phyloP scores from a whole-genome alignment of 176 grass and related monocot genomes.

The Musa itinerans region DNA sequence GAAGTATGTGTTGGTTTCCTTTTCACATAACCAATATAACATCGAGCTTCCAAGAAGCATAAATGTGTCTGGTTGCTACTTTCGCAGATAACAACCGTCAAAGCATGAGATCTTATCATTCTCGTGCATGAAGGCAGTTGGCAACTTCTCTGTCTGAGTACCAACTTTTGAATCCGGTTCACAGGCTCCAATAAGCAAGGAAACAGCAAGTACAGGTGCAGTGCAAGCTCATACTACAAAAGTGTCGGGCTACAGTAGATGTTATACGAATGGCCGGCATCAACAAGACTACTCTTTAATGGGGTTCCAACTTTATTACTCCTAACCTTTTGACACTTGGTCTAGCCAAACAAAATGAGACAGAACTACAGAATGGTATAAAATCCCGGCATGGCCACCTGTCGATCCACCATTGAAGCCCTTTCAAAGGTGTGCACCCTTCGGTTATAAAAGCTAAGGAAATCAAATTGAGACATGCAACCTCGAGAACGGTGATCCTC shows the following conservation, averaged over 20 bases:
- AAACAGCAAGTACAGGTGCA: neutral
- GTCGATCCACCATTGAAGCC: neutral
- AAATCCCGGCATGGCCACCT: neutral
- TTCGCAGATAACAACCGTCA: too few relatives aligned
- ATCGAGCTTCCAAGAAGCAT: too few relatives aligned
- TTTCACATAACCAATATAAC: too few relatives aligned
- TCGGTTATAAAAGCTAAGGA: neutral
- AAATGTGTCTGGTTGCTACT: too few relatives aligned
- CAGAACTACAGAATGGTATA: neutral
- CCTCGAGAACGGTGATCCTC: neutral
- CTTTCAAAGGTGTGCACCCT: neutral
- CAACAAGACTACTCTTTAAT: neutral
- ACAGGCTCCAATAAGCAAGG: neutral
- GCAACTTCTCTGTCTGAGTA: neutral
- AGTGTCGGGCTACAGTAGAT: neutral
- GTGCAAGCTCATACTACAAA: neutral
- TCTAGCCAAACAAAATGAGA: neutral
- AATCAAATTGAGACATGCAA: slow-evolving; percentile 1
- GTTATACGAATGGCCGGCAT: slow-evolving; percentile 1
- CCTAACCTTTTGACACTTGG: neutral
- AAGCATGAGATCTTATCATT: too few relatives aligned
- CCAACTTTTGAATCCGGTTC: neutral
- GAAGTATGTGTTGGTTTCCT: too few relatives aligned
- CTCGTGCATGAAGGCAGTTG: too few relatives aligned
- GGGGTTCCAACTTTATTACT: neutral